These are phyloP conservation scores for Umbelopsis ramanniana DNA, from an alignment of 192 early-diverging fungal species.

Conservation along the genomic window DNA sequence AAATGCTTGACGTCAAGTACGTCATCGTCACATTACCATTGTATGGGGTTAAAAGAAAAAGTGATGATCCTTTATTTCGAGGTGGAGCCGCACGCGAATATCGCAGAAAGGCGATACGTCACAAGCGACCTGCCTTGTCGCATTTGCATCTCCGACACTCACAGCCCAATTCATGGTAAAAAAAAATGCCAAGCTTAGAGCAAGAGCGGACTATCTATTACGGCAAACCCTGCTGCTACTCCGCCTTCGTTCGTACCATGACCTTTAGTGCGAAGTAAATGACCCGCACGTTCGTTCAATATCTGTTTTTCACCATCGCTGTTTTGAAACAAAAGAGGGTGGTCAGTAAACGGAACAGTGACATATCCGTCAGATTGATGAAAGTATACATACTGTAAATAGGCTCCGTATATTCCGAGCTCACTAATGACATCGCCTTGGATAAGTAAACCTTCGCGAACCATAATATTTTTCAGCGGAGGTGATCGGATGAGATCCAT, in stretches of 20 bases:
- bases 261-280: slow-evolving; percentile 92
- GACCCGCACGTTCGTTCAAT: slow-evolving; percentile 81
- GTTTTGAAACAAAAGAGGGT: slow-evolving; percentile 15
- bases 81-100: slow-evolving; percentile 5
- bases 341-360: not conserved
- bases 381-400: slow-evolving; percentile 66
- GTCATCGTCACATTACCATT: slow-evolving; percentile 1
- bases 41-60: slow-evolving; percentile 9
- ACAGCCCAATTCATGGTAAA: not conserved
- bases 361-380: not conserved
- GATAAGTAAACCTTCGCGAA: slow-evolving; percentile 77
- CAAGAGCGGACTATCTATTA: slow-evolving; percentile 85
- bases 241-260: slow-evolving; percentile 90
- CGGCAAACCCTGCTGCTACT: slow-evolving; percentile 93
- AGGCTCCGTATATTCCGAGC: slow-evolving; percentile 92
- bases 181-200: slow-evolving; percentile 43
- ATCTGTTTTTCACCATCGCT: slow-evolving; percentile 62
- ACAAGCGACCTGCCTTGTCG: not conserved
- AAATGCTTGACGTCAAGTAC: not conserved
- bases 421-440: slow-evolving; percentile 85
- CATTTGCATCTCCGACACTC: not conserved
- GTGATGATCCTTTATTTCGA: slow-evolving; percentile 19
- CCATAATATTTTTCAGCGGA: slow-evolving; percentile 69
- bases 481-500: slow-evolving; percentile 95
- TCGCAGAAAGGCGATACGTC: slow-evolving; percentile 7